These are phyloP conservation scores for Apocynum venetum DNA, from an alignment of 257 asterid genomes.

Conservation along the genomic window DNA sequence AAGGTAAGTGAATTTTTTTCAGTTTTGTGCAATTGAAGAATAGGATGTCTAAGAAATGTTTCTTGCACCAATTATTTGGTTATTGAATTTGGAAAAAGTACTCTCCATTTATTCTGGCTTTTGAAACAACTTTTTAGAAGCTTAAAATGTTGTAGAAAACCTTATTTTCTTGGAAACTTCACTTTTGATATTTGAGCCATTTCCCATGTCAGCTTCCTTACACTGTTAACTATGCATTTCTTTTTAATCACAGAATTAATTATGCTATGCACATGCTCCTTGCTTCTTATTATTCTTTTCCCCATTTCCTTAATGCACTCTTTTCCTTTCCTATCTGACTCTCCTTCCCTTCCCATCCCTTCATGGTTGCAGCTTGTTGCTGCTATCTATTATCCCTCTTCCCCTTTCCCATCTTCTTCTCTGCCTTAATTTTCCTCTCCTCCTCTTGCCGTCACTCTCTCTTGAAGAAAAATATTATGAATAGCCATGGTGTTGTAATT, in stretches of 20 bases:
- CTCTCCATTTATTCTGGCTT: background rate
- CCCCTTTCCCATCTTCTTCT: background rate
- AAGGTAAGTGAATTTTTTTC: slow-evolving; percentile 38
- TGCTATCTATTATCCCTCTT: background rate
- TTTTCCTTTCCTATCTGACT: background rate
- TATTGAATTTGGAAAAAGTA: no score
- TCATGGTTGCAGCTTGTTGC: background rate
- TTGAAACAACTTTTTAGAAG: background rate
- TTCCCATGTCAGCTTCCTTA: no score
- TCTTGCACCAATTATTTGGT: background rate
- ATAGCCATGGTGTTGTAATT: background rate
- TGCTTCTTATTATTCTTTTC: no score
- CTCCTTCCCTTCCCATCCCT: background rate
- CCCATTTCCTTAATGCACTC: background rate
- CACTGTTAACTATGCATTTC: background rate
- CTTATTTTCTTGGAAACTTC: background rate
- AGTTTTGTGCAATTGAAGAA: background rate
- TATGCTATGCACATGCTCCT: background rate
- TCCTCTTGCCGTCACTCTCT: background rate
- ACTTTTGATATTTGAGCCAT: background rate
- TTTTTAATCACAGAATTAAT: background rate
- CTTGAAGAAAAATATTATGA: background rate
- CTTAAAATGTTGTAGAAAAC: background rate
- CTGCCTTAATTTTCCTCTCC: no score
- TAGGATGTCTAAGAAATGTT: background rate